These are phyloP conservation scores for Alisma plantagoaquatica DNA, from an alignment of 106 monocot genomes.

Conservation along the genomic window DNA sequence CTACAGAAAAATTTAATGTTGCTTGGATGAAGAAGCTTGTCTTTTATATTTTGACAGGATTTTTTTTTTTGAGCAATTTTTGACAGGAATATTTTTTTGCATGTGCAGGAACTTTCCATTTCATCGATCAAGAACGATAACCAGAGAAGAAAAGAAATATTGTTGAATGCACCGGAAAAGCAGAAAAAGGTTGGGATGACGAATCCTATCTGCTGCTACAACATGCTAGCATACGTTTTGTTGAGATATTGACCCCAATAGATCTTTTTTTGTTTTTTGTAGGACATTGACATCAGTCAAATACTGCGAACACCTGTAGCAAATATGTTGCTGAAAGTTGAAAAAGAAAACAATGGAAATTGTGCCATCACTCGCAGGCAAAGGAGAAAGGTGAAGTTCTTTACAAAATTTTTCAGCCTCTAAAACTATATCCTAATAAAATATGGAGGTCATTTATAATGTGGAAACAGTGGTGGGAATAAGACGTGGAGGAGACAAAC, in stretches of 20 bases:
- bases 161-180: constrained; percentile 37
- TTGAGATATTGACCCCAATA: too few species aligned
- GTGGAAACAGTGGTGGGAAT: too few species aligned
- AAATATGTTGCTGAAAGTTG: constrained; percentile 62
- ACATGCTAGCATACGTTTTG: too few species aligned
- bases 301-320: constrained; percentile 67
- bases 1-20: too few species aligned
- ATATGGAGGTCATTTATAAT: too few species aligned
- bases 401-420: too few species aligned
- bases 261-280: constrained; percentile 5
- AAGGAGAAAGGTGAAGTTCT: constrained; percentile 41
- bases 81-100: too few species aligned
- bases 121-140: constrained; percentile 73
- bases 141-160: constrained; percentile 37
- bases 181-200: constrained; percentile 71
- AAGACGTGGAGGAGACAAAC: too few species aligned
- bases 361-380: constrained; percentile 55
- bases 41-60: too few species aligned
- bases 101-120: constrained; percentile 76
- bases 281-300: constrained; percentile 56
- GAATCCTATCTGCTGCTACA: not conserved
- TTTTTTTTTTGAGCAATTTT: too few species aligned
- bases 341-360: constrained; percentile 37
- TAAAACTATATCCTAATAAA: too few species aligned
- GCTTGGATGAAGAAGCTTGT: too few species aligned